Evolutionary conservation across 73 alveolate species (phyloP), one percentile per base, ranked within the genome.

Genomic region (Uronychia setigera): DNA sequence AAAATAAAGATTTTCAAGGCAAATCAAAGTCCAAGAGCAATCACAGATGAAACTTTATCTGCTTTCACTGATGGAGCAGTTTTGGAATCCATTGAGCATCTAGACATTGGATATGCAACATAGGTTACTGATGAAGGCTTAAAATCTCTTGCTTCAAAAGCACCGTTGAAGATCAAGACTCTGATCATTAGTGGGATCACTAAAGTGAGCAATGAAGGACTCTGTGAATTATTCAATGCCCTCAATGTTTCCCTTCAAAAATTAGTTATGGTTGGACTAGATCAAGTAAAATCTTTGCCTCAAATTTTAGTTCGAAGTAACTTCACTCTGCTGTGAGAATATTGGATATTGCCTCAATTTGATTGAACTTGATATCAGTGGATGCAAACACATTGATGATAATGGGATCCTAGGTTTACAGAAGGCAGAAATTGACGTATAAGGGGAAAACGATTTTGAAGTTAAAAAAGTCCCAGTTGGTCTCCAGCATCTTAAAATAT

Each of bases 111-210:
- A 0, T 77, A 81, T 76, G 88, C 91, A 19, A 25, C 60, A 25
- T 57, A 58, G 11, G 85, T 91, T 58, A 86, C 96, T 0, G 96
- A 91, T 58, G 90, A 85, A 27, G 93, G 96, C 27, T 77, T 86
- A 14, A 13, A 29, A 14, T 59, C 79, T 19, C 67, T 46, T 11
- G 67, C 67, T 86, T 91, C 80, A 32, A 79, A 34, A 83, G 58
- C 1, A 81, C 35, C 59, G 31, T 80, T 79, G n/a, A 87, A 77
- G n/a, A 79, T 91, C 1, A 31, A 76, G 60, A 30, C 85, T 57
- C 85, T 91, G 13, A 58, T 26, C 59, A 30, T 91, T 28, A 76
- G 58, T 76, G 87, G 93, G 26, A 30, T 86, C 11, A 76, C 82
- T 0, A 29, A 34, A 26, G 76, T 78, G 1, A 86, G 91, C 11